Conservation (phyloP, 2,329 filamentous ascomycete genomes). For the Mollisiaceae sp. region DNA sequence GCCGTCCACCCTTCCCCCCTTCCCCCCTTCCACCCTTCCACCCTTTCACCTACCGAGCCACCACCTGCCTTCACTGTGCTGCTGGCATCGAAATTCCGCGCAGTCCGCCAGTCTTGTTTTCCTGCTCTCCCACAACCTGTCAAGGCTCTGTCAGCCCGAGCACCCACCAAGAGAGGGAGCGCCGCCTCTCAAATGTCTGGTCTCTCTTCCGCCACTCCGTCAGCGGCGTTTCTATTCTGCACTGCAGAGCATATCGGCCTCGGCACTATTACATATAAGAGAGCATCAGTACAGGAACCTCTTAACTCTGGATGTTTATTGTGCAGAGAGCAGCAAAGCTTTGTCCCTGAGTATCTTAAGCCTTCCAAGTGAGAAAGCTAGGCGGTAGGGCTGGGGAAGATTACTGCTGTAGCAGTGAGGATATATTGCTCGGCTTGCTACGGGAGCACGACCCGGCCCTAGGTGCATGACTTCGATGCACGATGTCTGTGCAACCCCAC, state of each 20-base stretch:
- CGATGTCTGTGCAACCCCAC: not conserved
- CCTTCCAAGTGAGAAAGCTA: not conserved
- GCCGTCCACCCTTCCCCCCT: not conserved
- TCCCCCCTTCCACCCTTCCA: too few relatives aligned
- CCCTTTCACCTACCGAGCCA: too few relatives aligned
- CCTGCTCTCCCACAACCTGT: not conserved
- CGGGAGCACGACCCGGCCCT: not conserved
- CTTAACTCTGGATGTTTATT: not conserved
- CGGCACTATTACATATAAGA: not conserved
- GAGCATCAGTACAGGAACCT: not conserved
- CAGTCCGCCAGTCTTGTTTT: too few relatives aligned
- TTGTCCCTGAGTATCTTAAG: too few relatives aligned
- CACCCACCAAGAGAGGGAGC: not conserved
- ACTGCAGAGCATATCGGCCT: not conserved
- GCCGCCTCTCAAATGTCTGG: not conserved
- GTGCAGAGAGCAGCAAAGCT: not conserved
- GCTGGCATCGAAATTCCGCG: not conserved
- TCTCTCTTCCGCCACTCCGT: not conserved
- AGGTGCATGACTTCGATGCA: not conserved
- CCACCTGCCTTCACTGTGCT: too few relatives aligned
- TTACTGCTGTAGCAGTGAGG: not conserved
- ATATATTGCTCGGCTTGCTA: not conserved
- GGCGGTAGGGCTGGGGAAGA: not conserved
- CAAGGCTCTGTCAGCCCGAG: not conserved
- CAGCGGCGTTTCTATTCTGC: not conserved